Percentiles rank a stretch among this genome's conserved stretches.
Conservation (phyloP, 306 rosid genomes). For the Urtica urens region DNA sequence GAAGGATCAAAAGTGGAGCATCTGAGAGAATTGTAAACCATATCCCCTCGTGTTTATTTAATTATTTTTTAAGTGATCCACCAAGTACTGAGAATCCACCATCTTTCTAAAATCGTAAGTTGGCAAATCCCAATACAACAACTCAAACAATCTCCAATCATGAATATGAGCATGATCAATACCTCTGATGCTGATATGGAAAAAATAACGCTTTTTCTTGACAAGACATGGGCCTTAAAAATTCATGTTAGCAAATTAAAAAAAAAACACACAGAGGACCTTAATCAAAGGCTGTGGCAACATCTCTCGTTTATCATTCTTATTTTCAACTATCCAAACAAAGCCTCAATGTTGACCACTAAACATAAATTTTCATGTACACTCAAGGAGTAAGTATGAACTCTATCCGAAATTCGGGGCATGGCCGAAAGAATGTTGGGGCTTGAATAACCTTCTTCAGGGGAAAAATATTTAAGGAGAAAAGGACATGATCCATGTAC, state of each 20-base stretch:
- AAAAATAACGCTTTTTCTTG: too few relatives aligned
- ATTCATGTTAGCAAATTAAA: too few relatives aligned
- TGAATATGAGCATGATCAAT: background rate
- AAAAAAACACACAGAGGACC: too few relatives aligned
- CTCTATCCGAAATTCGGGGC: background rate
- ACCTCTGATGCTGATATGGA: background rate
- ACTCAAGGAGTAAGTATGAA: conserved; percentile 7
- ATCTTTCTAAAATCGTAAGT: too few relatives aligned
- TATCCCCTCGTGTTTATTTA: background rate
- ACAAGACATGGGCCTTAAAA: too few relatives aligned
- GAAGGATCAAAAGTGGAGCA: conserved; percentile 10
- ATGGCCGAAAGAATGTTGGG: conserved; percentile 21
- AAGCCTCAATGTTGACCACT: conserved; percentile 2
- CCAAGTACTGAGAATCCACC: conserved; percentile 1
- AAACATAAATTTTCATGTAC: conserved; percentile 9
- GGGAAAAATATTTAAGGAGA: background rate
- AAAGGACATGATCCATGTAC: conserved; percentile 10
- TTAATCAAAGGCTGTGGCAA: too few relatives aligned
- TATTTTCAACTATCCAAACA: conserved; percentile 4
- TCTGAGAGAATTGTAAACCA: background rate
- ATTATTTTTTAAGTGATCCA: background rate
- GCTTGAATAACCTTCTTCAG: background rate
- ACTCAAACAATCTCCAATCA: conserved; percentile 1
- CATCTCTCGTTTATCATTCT: too few relatives aligned
- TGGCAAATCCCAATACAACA: conserved; percentile 1